phyloP scores from a whole-genome alignment of 139 green algal genomes.

The Trebouxia sp. region DNA sequence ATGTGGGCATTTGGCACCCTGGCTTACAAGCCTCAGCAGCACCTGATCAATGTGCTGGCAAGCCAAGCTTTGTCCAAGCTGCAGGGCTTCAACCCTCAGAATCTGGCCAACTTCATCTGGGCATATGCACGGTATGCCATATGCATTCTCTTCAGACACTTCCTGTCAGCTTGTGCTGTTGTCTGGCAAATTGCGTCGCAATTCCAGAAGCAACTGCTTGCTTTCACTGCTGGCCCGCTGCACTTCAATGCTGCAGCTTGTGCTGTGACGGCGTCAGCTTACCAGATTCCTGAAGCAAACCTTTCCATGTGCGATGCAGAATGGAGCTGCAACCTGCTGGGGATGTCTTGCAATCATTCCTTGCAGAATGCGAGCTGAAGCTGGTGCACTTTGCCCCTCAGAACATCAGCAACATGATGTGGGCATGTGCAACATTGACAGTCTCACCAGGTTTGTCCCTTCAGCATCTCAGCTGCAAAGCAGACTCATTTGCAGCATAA shows the following conservation, averaged over 20 bases:
- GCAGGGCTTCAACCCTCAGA: conserved; percentile 30
- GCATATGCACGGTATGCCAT: conserved; percentile 7
- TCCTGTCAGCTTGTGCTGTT: no score
- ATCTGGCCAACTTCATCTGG: conserved; percentile 30
- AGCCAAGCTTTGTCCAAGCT: neutral
- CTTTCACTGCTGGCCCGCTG: neutral
- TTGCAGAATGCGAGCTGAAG: conserved; percentile 17
- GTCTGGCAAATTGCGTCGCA: no score
- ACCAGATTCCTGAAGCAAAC: no score
- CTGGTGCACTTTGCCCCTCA: conserved; percentile 29
- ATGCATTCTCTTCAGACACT: no score
- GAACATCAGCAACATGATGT: conserved; percentile 53
- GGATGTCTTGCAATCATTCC: neutral
- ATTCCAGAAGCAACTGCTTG: no score
- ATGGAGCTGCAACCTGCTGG: neutral
- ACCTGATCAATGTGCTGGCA: conserved; percentile 4
- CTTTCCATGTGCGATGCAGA: no score
- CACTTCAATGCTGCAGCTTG: no score
- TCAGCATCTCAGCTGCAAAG: neutral
- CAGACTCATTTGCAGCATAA: neutral
- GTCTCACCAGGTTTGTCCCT: conserved; percentile 1
- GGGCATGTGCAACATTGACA: conserved; percentile 40
- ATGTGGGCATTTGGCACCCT: conserved; percentile 33
- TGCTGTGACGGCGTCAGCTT: no score
- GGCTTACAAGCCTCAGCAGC: conserved; percentile 1